Evolutionary conservation across 352 stramenopile species (phyloP), one percentile per base, ranked within the genome.

Genomic region (Albugo laibachii): DNA sequence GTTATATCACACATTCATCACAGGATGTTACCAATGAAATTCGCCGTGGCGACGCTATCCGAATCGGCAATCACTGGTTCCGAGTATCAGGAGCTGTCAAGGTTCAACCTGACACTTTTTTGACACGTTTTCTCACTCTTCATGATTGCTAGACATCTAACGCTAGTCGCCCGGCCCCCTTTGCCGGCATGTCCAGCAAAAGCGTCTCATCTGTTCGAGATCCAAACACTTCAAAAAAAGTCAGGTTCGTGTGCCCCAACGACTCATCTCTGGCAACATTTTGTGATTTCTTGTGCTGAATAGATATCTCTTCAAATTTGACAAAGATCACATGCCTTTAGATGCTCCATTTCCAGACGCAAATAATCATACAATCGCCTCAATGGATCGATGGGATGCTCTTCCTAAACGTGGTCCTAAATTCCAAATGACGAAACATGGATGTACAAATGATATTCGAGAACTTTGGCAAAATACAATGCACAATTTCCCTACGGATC

Each of bases 301-400:
- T 21, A 77, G 69, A 27, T 91, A 80, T 53, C 68, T 82, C 61
- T 69, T 87, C 49, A 84, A 86, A 54, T 83, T 91, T 47, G 77
- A 91, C 55, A 73, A 83, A 44, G 71, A 86, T 13, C 65, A 84
- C 27, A 47, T 91, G n/a, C 70, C 77, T 8, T 45, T 91, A 42
- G 77, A 91, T 48, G 62, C 74, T 13, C 69, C 77, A 1, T 89
- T 80, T 45, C 77, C 77, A 6, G 77, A 89, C 46, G 57, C 71
- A 24, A 80, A 76, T 41, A 59, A 63, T 41, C 64, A 64, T 39
- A 45, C 16, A 56, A 80, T 69, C 38, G 36, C 80, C 8, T 46
- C 61, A 6, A 83, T 55, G 15, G 74, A 86, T 57, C 70, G 68
- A 37, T 86, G 74, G 74, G 74, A 86, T 56, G 41, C 66, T 37